Evolutionary conservation across 768 basidiomycete species (phyloP), one percentile per base, ranked within the genome.

Genomic region (Xerocomellus amylosporus): DNA sequence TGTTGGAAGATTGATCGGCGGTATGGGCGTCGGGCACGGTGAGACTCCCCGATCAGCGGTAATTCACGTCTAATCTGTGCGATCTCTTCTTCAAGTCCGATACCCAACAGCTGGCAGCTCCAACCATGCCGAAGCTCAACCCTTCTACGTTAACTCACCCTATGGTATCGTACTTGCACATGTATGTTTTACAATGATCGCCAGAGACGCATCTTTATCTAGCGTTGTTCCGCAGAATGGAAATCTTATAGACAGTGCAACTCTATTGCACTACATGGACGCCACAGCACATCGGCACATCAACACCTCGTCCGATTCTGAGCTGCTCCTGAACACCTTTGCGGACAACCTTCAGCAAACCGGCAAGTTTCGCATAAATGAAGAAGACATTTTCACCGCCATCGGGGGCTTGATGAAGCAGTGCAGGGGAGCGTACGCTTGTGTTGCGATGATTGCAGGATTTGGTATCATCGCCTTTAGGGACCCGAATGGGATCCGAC

Each of bases 81-180:
- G 34, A 24, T 31, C 45, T 58, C 20, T 42, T 24, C 61, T 42
- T 24, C 61, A 8, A 98, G 97, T 96, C 51, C 86, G 97, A 54
- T 98, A 99, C 74, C 97, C 97, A 10, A 98, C 97, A 56, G 97
- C 97, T 49, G 97, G 97, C 46, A 93, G 93, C 67, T 97, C 93
- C 54, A 90, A 94, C 54, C 90, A 97, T 61, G 88, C 96, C 12
- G 97, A 99, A 70, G 95, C 97, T 8, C 97, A 99, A 68, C 97
- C 97, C 1, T 99, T 99, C 79, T 99, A 99, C 69, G 97, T 99
- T 64, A 99, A 99, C 76, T 96, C 94, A n/a, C 97, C 97, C 4
- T 99, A 98, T 71, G 97, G 97, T 48, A 96, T 99, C 66, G 93
- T 95, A 58, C 89, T 99, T 68, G 97, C 92, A 19, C 96, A 99